Evolutionary conservation across 106 monocot genomes (phyloP).

Genomic region (Dioscorea alata): DNA sequence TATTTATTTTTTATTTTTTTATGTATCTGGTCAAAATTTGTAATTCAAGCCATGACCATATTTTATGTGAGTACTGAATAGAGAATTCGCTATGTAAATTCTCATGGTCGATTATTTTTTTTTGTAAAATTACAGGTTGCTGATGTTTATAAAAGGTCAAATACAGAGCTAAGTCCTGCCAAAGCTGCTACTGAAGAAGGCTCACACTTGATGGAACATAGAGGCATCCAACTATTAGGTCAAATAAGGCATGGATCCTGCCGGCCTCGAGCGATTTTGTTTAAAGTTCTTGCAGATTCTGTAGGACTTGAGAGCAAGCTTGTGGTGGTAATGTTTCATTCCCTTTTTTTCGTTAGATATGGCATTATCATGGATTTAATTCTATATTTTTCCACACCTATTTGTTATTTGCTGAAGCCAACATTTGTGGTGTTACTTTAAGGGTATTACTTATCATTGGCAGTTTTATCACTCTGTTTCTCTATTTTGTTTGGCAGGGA

Average conservation of each 20-base stretch:
- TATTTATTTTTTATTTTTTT: too few species aligned
- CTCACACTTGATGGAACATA: constrained; percentile 59
- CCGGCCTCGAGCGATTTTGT: constrained; percentile 87
- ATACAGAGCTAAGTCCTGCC: constrained; percentile 70
- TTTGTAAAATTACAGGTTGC: constrained; percentile 40
- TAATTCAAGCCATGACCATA: too few species aligned
- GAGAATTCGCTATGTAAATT: too few species aligned
- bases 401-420: too few species aligned
- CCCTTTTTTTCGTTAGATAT: neutral
- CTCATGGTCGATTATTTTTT: too few species aligned
- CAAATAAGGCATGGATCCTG: constrained; percentile 97
- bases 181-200: constrained; percentile 65
- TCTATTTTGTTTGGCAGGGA: constrained; percentile 39
- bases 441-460: too few species aligned
- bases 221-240: constrained; percentile 81
- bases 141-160: constrained; percentile 85
- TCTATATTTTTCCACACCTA: too few species aligned
- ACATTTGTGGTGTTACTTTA: too few species aligned
- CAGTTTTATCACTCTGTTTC: too few species aligned
- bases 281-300: constrained; percentile 97
- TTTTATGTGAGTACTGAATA: too few species aligned
- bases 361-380: too few species aligned
- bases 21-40: too few species aligned
- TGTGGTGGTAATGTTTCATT: constrained; percentile 60
- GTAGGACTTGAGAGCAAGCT: constrained; percentile 93